Percentiles rank a stretch among this genome's conserved stretches.
These are phyloP conservation scores for Musa beccarii DNA, from an alignment of 176 grass and related monocot genomes.

Conservation along the genomic window DNA sequence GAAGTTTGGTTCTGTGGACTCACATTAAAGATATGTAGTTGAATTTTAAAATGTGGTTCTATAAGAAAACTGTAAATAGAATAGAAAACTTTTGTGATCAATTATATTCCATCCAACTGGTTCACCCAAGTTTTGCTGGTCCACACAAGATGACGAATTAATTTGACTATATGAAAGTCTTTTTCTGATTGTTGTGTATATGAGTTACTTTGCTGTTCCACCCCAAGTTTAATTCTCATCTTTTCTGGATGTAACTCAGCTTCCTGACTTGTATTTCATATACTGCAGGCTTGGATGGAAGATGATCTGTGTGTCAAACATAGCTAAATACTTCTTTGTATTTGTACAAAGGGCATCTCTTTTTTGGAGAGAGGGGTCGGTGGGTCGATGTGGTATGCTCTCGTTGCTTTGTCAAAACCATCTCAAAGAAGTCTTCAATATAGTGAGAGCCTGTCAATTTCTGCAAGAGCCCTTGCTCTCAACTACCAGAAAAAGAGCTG, in stretches of 20 bases:
- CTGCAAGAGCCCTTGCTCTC: neutral
- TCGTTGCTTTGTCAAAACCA: neutral
- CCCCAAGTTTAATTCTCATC: neutral
- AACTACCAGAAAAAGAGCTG: neutral
- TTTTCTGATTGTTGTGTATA: no score
- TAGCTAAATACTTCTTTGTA: no score
- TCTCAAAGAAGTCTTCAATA: neutral
- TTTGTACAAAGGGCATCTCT: no score
- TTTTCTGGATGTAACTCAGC: neutral
- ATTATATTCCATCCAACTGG: no score
- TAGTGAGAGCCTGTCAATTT: neutral
- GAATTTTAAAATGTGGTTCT: no score
- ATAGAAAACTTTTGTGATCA: no score
- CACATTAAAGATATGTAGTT: no score
- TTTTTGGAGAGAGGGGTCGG: neutral
- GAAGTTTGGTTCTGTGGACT: no score
- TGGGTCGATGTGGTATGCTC: neutral
- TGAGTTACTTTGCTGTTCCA: neutral
- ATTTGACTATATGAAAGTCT: no score
- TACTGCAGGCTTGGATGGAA: slow-evolving; percentile 1
- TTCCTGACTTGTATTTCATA: neutral
- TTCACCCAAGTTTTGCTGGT: no score
- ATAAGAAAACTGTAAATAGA: no score
- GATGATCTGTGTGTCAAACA: neutral
- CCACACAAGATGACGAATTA: no score